phyloP scores from a whole-genome alignment of 2,329 filamentous ascomycete genomes.

The Aspergillus sp. region DNA sequence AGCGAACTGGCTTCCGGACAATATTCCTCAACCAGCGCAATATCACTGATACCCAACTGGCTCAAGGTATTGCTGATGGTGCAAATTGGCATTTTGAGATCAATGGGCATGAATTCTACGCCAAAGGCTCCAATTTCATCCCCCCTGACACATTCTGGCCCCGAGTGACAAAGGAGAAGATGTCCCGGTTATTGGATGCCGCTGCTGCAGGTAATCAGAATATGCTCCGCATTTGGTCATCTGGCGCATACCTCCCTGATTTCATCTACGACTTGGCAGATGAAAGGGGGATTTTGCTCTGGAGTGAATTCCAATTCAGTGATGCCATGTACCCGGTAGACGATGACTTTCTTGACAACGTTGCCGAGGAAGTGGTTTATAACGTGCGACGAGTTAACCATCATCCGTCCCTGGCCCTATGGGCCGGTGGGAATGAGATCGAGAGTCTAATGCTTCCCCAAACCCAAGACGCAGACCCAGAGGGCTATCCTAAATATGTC shows the following conservation, averaged over 20 bases:
- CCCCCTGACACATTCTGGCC: slow-evolving; percentile 65
- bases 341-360: slow-evolving; percentile 55
- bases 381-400: slow-evolving; percentile 63
- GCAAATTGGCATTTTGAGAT: slow-evolving; percentile 66
- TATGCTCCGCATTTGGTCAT: slow-evolving; percentile 64
- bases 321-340: slow-evolving; percentile 60
- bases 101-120: slow-evolving; percentile 64
- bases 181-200: slow-evolving; percentile 55
- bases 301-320: slow-evolving; percentile 64
- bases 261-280: slow-evolving; percentile 65
- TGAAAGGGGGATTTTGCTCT: slow-evolving; percentile 60
- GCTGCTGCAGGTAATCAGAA: slow-evolving; percentile 61
- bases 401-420: slow-evolving; percentile 56
- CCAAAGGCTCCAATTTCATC: slow-evolving; percentile 64
- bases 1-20: slow-evolving; percentile 61
- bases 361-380: slow-evolving; percentile 57
- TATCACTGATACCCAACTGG: slow-evolving; percentile 55
- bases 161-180: slow-evolving; percentile 54
- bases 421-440: slow-evolving; percentile 61
- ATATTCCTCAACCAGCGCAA: slow-evolving; percentile 59
- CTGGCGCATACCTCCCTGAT: slow-evolving; percentile 60
- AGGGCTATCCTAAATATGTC: slow-evolving; percentile 43
- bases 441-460: slow-evolving; percentile 54
- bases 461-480: slow-evolving; percentile 46
- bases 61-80: slow-evolving; percentile 55